A percentile compares a stretch with the other conserved stretches of the same genome.
Evolutionary conservation across 2,329 filamentous ascomycete genomes (phyloP).

Genomic region (Colletotrichum tamarilloi): DNA sequence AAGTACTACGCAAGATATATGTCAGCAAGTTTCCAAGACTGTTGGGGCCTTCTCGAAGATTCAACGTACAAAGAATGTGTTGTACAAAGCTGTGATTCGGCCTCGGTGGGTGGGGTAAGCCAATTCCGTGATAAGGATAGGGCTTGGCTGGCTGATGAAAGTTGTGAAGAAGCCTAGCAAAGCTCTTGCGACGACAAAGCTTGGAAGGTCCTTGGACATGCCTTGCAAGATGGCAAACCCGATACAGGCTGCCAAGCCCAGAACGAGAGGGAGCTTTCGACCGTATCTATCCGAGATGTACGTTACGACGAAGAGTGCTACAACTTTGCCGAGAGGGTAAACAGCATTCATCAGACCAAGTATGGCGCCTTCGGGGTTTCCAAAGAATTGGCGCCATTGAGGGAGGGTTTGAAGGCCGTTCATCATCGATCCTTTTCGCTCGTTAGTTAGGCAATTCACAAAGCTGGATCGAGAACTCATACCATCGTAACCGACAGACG

Average conservation of each 20-base stretch:
- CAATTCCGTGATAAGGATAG: slow-evolving; percentile 48
- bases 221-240: slow-evolving; percentile 44
- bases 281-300: slow-evolving; percentile 48
- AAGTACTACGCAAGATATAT: slow-evolving; percentile 46
- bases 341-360: slow-evolving; percentile 29
- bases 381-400: slow-evolving; percentile 51
- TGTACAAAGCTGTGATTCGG: slow-evolving; percentile 54
- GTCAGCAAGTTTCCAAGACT: neutral
- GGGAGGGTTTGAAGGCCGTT: slow-evolving; percentile 52
- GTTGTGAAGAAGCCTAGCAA: slow-evolving; percentile 47
- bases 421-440: slow-evolving; percentile 47
- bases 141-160: slow-evolving; percentile 44
- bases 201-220: slow-evolving; percentile 35
- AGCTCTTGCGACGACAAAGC: slow-evolving; percentile 47
- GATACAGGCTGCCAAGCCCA: slow-evolving; percentile 45
- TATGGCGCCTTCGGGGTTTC: slow-evolving; percentile 9
- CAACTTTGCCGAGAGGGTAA: slow-evolving; percentile 27
- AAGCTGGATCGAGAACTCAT: neutral
- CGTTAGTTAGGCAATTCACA: fast-evolving
- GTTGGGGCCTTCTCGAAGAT: no score
- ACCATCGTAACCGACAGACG: slow-evolving; percentile 54
- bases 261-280: slow-evolving; percentile 45
- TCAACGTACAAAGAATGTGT: slow-evolving; percentile 45
- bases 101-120: slow-evolving; percentile 48
- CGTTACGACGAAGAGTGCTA: slow-evolving; percentile 23